A percentile compares a stretch with the other conserved stretches of the same genome.
Evolutionary conservation across 352 stramenopile genomes (phyloP).

Genomic region (Pythium sukuiense): DNA sequence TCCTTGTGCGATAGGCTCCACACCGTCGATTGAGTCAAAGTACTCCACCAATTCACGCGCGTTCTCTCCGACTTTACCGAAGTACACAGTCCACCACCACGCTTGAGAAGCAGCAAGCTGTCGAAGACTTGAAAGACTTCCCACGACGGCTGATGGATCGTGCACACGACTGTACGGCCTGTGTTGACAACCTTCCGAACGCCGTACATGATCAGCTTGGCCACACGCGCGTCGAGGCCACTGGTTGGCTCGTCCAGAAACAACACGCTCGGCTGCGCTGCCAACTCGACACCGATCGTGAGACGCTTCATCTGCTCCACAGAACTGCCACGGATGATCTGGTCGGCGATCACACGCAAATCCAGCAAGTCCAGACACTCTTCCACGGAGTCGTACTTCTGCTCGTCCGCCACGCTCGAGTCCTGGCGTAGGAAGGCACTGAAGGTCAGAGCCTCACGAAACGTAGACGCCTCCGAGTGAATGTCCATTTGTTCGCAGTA

Average conservation of each 20-base stretch:
- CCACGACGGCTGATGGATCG: conserved; percentile 31
- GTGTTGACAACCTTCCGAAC: conserved; percentile 71
- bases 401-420: conserved; percentile 25
- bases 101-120: conserved; percentile 26
- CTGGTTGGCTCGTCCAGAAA: conserved; percentile 81
- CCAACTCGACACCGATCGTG: conserved; percentile 67
- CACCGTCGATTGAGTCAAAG: conserved; percentile 47
- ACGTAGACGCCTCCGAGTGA: conserved; percentile 88
- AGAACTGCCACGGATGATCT: conserved; percentile 40
- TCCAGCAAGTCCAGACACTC: conserved; percentile 41
- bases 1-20: conserved; percentile 30
- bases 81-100: conserved; percentile 28
- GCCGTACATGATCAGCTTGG: conserved; percentile 74
- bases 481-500: conserved; percentile 86
- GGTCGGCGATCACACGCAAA: conserved; percentile 34
- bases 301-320: conserved; percentile 53
- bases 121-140: conserved; percentile 33
- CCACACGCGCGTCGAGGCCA: conserved; percentile 79
- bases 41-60: conserved; percentile 39
- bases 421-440: conserved; percentile 84
- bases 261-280: conserved; percentile 73
- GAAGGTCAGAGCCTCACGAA: conserved; percentile 92
- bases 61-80: conserved; percentile 25
- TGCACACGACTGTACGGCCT: conserved; percentile 33
- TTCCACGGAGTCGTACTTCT: conserved; percentile 40